Percentiles rank a stretch among this genome's conserved stretches.
These are phyloP conservation scores for Xerocomus brunneocitrinus DNA, from an alignment of 768 basidiomycete genomes.

Conservation along the genomic window DNA sequence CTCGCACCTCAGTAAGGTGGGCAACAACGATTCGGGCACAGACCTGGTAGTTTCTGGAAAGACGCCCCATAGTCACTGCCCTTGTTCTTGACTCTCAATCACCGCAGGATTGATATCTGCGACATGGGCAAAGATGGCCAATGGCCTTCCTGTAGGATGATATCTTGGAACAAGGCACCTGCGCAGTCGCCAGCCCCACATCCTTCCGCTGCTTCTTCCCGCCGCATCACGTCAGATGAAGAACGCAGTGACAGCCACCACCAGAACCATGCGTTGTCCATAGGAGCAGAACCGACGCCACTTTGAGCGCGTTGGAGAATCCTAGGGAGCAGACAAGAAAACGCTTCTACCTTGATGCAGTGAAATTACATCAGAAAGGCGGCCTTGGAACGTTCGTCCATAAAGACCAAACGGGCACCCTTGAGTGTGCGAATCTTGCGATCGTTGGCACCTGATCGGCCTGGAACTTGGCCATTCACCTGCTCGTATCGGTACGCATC, in stretches of 20 bases:
- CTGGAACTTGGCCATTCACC: slow-evolving; percentile 5
- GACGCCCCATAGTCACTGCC: not conserved
- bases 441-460: slow-evolving; percentile 26
- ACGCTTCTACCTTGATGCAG: slow-evolving; percentile 15
- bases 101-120: slow-evolving; percentile 5
- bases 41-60: slow-evolving; percentile 6
- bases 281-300: slow-evolving; percentile 19
- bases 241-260: slow-evolving; percentile 9
- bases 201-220: slow-evolving; percentile 10
- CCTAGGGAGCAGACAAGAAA: slow-evolving; percentile 11
- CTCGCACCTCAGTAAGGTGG: slow-evolving; percentile 7
- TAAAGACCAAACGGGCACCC: slow-evolving; percentile 43
- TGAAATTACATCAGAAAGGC: slow-evolving; percentile 35
- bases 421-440: slow-evolving; percentile 43
- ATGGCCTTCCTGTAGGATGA: slow-evolving; percentile 1
- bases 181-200: slow-evolving; percentile 6
- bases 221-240: slow-evolving; percentile 9
- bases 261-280: slow-evolving; percentile 2
- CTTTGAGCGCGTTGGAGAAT: slow-evolving; percentile 19
- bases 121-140: slow-evolving; percentile 2
- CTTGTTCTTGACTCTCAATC: slow-evolving; percentile 14
- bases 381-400: slow-evolving; percentile 46
- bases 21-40: slow-evolving; percentile 3
- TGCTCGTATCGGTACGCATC: slow-evolving; percentile 44
- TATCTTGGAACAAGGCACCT: slow-evolving; percentile 8